Percentiles rank a stretch among this genome's conserved stretches.
phyloP scores from a whole-genome alignment of 2,329 filamentous ascomycete species.

The Fusarium foetens region DNA sequence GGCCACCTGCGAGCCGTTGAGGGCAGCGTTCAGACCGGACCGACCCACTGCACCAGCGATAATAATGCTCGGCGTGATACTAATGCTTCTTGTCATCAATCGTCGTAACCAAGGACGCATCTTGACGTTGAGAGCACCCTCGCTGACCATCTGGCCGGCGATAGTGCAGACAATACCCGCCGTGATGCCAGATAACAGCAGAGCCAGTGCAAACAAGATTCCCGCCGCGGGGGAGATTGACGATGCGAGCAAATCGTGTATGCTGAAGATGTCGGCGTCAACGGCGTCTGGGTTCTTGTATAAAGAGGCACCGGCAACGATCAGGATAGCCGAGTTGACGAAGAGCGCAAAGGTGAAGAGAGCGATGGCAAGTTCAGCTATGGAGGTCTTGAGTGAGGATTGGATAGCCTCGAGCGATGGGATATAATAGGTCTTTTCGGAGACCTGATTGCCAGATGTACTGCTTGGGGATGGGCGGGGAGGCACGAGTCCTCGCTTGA shows the following conservation, averaged over 20 bases:
- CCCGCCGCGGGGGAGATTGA: slow-evolving; percentile 80
- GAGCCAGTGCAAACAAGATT: slow-evolving; percentile 83
- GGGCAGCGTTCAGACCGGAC: slow-evolving; percentile 73
- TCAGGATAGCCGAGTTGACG: slow-evolving; percentile 84
- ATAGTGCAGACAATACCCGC: slow-evolving; percentile 92
- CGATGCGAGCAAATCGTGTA: slow-evolving; percentile 75
- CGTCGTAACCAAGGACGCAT: slow-evolving; percentile 83
- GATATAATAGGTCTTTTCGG: slow-evolving; percentile 69
- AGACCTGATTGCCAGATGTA: background rate
- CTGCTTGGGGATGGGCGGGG: background rate
- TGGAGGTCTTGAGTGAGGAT: slow-evolving; percentile 78
- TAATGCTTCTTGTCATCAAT: slow-evolving; percentile 80
- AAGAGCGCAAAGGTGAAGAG: slow-evolving; percentile 87
- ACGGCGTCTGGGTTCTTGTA: slow-evolving; percentile 70
- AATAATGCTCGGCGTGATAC: slow-evolving; percentile 83
- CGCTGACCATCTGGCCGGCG: slow-evolving; percentile 87
- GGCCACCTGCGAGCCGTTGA: slow-evolving; percentile 81
- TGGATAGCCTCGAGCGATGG: slow-evolving; percentile 79
- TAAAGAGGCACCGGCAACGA: slow-evolving; percentile 81
- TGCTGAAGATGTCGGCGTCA: slow-evolving; percentile 83
- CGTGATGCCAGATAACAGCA: slow-evolving; percentile 81
- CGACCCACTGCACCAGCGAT: slow-evolving; percentile 83
- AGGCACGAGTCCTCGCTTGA: background rate
- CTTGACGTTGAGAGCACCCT: slow-evolving; percentile 73
- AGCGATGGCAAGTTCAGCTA: slow-evolving; percentile 74